These are phyloP conservation scores for Hyphopichia khmerensis DNA, from an alignment of 1,139 yeast genomes.

Conservation along the genomic window DNA sequence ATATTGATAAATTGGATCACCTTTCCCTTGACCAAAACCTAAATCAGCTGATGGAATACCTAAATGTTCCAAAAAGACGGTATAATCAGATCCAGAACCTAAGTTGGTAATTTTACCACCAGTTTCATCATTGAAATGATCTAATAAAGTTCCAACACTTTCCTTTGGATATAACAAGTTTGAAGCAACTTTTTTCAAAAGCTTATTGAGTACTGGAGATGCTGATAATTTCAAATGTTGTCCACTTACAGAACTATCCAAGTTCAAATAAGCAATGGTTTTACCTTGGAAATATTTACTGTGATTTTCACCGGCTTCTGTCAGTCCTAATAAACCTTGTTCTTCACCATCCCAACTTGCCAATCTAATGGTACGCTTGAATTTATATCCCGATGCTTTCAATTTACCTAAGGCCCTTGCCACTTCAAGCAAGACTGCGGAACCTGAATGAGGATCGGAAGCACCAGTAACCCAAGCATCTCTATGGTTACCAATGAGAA, in stretches of 20 bases:
- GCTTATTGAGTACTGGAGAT: slow-evolving; percentile 37
- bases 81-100: slow-evolving; percentile 50
- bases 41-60: slow-evolving; percentile 45
- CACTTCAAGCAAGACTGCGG: slow-evolving; percentile 41
- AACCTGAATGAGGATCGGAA: slow-evolving; percentile 49
- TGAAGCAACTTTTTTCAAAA: slow-evolving; percentile 33
- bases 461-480: slow-evolving; percentile 59
- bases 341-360: slow-evolving; percentile 50
- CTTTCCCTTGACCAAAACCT: slow-evolving; percentile 29
- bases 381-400: slow-evolving; percentile 36
- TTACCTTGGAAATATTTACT: slow-evolving; percentile 33
- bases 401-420: slow-evolving; percentile 52
- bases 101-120: slow-evolving; percentile 35
- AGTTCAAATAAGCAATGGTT: slow-evolving; percentile 45
- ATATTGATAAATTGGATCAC: slow-evolving; percentile 50
- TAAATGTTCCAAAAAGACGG: slow-evolving; percentile 48
- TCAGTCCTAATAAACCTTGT: slow-evolving; percentile 47
- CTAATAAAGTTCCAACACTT: slow-evolving; percentile 47
- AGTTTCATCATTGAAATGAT: slow-evolving; percentile 49
- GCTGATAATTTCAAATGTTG: slow-evolving; percentile 31
- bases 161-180: slow-evolving; percentile 48
- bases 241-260: slow-evolving; percentile 43
- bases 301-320: slow-evolving; percentile 46
- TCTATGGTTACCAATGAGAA: slow-evolving; percentile 47
- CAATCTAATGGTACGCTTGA: slow-evolving; percentile 40